A percentile compares a stretch with the other conserved stretches of the same genome.
phyloP scores from a whole-genome alignment of 495 filamentous ascomycete species.

The Achaetomiella virescens region DNA sequence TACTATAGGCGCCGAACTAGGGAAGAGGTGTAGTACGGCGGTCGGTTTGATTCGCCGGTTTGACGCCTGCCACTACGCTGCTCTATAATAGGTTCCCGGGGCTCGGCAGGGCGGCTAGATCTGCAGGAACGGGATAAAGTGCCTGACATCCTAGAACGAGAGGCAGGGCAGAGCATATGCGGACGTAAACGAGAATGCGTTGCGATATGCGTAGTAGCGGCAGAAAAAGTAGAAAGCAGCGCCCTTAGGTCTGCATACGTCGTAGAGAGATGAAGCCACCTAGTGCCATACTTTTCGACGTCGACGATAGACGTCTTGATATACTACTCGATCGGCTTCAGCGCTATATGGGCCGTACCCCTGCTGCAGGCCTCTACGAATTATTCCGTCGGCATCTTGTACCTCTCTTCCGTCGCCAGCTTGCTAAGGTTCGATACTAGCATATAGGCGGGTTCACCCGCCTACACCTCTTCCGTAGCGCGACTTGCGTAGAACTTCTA shows the following conservation, averaged over 20 bases:
- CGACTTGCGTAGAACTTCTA: neutral
- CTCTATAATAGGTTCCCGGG: neutral
- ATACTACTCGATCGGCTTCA: conserved; percentile 1
- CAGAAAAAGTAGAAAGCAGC: conserved; percentile 1
- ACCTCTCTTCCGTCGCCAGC: conserved; percentile 1
- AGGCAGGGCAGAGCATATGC: neutral
- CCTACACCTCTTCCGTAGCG: neutral
- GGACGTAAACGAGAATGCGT: conserved; percentile 1
- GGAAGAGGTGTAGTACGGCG: conserved; percentile 1
- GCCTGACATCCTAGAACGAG: neutral
- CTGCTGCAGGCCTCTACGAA: neutral
- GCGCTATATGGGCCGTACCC: neutral
- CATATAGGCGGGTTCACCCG: neutral
- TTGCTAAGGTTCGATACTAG: neutral
- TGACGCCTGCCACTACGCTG: conserved; percentile 2
- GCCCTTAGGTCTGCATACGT: neutral
- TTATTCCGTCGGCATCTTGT: neutral
- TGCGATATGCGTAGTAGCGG: neutral
- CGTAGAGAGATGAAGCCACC: conserved; percentile 1
- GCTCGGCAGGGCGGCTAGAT: neutral
- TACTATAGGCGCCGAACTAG: neutral
- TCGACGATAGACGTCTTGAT: conserved; percentile 1
- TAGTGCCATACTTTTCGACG: neutral
- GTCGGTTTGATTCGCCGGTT: neutral
- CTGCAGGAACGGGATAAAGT: neutral